Evolutionary conservation across 2,329 filamentous ascomycete genomes (phyloP).

Genomic region (Metarhizium anisopliae): DNA sequence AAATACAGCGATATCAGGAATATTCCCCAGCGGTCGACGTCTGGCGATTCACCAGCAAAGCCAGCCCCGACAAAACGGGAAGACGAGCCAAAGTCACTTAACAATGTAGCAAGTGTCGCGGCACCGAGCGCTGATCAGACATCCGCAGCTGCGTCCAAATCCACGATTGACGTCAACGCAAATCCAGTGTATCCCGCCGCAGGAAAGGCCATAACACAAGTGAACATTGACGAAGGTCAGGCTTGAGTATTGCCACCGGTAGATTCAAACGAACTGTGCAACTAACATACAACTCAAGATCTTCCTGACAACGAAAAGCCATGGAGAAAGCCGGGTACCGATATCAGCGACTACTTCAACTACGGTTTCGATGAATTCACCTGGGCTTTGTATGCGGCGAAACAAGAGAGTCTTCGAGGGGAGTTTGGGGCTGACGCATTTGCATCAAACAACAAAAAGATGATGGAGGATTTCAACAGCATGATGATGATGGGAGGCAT

Average conservation of each 20-base stretch:
- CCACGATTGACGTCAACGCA: slow-evolving; percentile 74
- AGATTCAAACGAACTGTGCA: background rate
- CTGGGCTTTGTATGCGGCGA: slow-evolving; percentile 88
- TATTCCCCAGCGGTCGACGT: slow-evolving; percentile 50
- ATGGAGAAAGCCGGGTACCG: slow-evolving; percentile 89
- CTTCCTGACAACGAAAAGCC: slow-evolving; percentile 79
- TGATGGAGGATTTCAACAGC: slow-evolving; percentile 59
- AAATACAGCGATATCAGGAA: slow-evolving; percentile 58
- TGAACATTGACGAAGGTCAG: slow-evolving; percentile 62
- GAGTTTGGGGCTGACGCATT: slow-evolving; percentile 63
- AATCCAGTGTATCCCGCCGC: slow-evolving; percentile 70
- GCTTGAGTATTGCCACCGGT: background rate
- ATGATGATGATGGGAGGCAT: slow-evolving; percentile 58
- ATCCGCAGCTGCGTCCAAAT: slow-evolving; percentile 62
- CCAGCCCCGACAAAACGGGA: slow-evolving; percentile 38
- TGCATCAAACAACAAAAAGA: slow-evolving; percentile 65
- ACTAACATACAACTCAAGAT: slow-evolving; percentile 28
- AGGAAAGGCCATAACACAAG: slow-evolving; percentile 71
- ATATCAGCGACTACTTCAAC: slow-evolving; percentile 97
- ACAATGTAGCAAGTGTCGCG: slow-evolving; percentile 19
- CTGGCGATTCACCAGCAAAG: slow-evolving; percentile 41
- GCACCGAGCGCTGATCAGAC: slow-evolving; percentile 42
- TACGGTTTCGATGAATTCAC: slow-evolving; percentile 99
- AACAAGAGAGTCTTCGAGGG: slow-evolving; percentile 70
- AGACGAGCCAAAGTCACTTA: slow-evolving; percentile 23